Evolutionary conservation across 192 early-diverging fungal genomes (phyloP).

Genomic region (Coemansia biformis): DNA sequence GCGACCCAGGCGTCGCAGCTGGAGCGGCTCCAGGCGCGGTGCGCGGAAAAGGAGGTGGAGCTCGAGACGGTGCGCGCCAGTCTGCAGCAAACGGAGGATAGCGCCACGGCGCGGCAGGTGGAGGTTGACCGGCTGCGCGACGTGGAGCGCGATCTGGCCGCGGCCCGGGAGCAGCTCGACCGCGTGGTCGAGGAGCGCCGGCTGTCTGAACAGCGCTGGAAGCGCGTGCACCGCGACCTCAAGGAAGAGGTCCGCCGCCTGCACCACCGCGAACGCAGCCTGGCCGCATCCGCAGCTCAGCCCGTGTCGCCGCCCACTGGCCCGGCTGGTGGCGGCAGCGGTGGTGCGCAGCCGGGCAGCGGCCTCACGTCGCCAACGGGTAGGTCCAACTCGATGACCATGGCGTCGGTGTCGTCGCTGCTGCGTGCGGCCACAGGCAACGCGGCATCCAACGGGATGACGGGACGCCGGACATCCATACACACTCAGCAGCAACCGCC

Average conservation of each 20-base stretch:
- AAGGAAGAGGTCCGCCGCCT: conserved; percentile 50
- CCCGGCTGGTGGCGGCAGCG: not conserved
- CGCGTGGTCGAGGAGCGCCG: conserved; percentile 37
- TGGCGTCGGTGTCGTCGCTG: conserved; percentile 44
- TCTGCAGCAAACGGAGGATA: conserved; percentile 32
- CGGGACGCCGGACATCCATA: conserved; percentile 4
- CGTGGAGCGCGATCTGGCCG: conserved; percentile 24
- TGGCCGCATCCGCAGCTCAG: not conserved
- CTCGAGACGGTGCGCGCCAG: conserved; percentile 41
- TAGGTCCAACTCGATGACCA: conserved; percentile 44
- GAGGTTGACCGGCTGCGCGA: conserved; percentile 45
- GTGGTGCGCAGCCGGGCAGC: not conserved
- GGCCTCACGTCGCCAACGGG: conserved; percentile 5
- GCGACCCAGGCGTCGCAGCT: conserved; percentile 16
- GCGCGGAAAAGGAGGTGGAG: conserved; percentile 34
- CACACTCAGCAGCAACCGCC: not conserved
- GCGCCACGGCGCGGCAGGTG: conserved; percentile 15
- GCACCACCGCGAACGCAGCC: conserved; percentile 34
- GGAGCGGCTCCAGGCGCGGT: conserved; percentile 33
- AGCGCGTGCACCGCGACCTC: conserved; percentile 44
- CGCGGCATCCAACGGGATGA: conserved; percentile 5
- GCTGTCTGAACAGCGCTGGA: conserved; percentile 48
- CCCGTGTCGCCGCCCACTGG: conserved; percentile 1
- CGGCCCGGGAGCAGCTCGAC: conserved; percentile 18
- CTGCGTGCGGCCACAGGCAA: conserved; percentile 42